Percentiles rank a stretch among this genome's conserved stretches.
Evolutionary conservation across 306 rosid genomes (phyloP).

Genomic region (Albizia julibrissin): DNA sequence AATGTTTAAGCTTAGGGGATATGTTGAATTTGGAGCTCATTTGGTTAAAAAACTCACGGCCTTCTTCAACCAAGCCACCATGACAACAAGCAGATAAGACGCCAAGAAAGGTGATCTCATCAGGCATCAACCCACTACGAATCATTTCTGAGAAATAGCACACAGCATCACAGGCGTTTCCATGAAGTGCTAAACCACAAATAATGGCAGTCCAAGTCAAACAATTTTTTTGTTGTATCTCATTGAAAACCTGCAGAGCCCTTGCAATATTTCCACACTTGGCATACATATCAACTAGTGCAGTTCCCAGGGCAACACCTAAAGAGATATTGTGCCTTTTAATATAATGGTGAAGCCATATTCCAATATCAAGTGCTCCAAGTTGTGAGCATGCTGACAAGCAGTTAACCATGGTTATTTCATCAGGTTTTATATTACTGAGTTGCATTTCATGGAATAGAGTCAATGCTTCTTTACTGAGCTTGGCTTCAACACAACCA

Average conservation of each 20-base stretch:
- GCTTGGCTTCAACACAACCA: conserved; percentile 76
- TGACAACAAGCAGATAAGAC: conserved; percentile 87
- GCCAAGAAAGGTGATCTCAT: conserved; percentile 83
- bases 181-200: conserved; percentile 75
- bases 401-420: conserved; percentile 66
- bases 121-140: conserved; percentile 60
- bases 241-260: conserved; percentile 68
- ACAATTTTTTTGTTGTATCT: conserved; percentile 68
- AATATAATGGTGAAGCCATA: conserved; percentile 78
- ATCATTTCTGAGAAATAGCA: conserved; percentile 71
- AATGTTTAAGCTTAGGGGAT: conserved; percentile 65
- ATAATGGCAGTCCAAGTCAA: conserved; percentile 89
- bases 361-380: conserved; percentile 80
- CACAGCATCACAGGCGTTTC: conserved; percentile 61
- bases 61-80: conserved; percentile 81
- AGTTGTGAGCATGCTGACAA: conserved; percentile 84
- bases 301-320: conserved; percentile 73
- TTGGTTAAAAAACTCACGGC: conserved; percentile 60
- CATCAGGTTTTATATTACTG: conserved; percentile 59
- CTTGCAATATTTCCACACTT: conserved; percentile 76
- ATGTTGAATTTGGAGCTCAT: conserved; percentile 54
- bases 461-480: conserved; percentile 70
- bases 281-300: conserved; percentile 83
- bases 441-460: conserved; percentile 84
- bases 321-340: conserved; percentile 48